Evolutionary conservation across 2,329 filamentous ascomycete species (phyloP).

Genomic region (Paradendryphiella salina): DNA sequence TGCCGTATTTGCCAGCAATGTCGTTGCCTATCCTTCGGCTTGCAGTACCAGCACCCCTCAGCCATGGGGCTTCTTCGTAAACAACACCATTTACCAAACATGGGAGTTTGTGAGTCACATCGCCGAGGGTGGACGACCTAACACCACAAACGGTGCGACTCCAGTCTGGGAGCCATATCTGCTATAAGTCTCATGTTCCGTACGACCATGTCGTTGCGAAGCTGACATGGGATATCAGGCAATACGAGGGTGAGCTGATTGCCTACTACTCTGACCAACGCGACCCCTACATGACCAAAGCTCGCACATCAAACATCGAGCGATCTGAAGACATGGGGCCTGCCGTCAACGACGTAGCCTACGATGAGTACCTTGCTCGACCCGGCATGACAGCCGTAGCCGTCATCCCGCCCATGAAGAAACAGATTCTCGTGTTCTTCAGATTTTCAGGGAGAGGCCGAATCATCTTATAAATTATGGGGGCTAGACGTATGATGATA

Average conservation of each 20-base stretch:
- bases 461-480: conserved; percentile 24
- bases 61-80: conserved; percentile 24
- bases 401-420: conserved; percentile 23
- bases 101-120: conserved; percentile 33
- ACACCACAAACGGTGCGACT: conserved; percentile 27
- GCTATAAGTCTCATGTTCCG: conserved; percentile 9
- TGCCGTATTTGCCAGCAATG: not conserved
- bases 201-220: not conserved
- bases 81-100: conserved; percentile 28
- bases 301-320: conserved; percentile 27
- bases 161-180: conserved; percentile 34
- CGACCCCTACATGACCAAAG: conserved; percentile 30
- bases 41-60: conserved; percentile 1
- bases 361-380: conserved; percentile 22
- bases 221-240: conserved; percentile 7
- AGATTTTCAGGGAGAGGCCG: conserved; percentile 22
- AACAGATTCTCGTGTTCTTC: conserved; percentile 28
- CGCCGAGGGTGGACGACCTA: conserved; percentile 21
- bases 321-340: conserved; percentile 28
- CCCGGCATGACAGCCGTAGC: conserved; percentile 31
- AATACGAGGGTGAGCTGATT: conserved; percentile 23
- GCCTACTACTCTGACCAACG: conserved; percentile 35
- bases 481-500: conserved; percentile 22
- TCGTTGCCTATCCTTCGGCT: not conserved
- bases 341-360: conserved; percentile 27